phyloP scores from a whole-genome alignment of 768 basidiomycete species.

The Imleria badia region DNA sequence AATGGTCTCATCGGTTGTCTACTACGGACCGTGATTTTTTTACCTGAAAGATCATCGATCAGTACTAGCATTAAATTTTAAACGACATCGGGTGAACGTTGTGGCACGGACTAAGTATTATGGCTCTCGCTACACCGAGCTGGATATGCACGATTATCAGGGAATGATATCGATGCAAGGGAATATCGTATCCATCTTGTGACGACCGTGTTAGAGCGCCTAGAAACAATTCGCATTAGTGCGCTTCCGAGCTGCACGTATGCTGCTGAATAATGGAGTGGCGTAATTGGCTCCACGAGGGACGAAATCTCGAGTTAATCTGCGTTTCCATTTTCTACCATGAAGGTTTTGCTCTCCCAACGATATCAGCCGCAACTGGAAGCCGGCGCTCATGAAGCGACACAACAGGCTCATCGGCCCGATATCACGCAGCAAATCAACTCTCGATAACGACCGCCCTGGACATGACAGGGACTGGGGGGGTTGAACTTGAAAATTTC shows the following conservation, averaged over 20 bases:
- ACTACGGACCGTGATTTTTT: too few relatives aligned
- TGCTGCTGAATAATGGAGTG: neutral
- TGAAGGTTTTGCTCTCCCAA: neutral
- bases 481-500: neutral
- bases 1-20: too few relatives aligned
- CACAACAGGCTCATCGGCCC: neutral
- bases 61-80: too few relatives aligned
- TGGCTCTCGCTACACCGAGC: too few relatives aligned
- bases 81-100: too few relatives aligned
- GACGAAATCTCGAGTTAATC: neutral
- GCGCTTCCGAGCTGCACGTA: neutral
- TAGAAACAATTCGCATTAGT: neutral
- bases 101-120: too few relatives aligned
- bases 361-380: too few relatives aligned
- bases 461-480: neutral
- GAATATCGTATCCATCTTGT: neutral
- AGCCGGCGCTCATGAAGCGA: neutral
- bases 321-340: neutral
- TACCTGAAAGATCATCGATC: too few relatives aligned
- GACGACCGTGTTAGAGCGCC: neutral
- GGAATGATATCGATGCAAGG: neutral
- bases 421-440: neutral
- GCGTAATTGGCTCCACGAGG: neutral
- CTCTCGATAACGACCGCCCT: neutral
- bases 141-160: neutral